Conservation (phyloP, 106 monocot species). For the Dendrobium catenatum region DNA sequence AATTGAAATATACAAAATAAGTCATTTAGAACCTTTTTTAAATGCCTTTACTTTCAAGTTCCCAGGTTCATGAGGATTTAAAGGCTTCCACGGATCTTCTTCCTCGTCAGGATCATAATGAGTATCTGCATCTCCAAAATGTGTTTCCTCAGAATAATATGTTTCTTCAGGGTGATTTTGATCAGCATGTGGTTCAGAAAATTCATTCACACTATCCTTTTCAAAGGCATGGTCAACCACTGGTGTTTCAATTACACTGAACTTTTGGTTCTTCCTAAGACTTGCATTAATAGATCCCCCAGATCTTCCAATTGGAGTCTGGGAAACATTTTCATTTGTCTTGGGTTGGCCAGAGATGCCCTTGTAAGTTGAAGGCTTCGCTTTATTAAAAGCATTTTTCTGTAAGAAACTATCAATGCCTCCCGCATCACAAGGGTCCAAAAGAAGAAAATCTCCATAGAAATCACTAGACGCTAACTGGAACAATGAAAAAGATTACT, state of each 20-base stretch:
- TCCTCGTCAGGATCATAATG: slow-evolving; percentile 53
- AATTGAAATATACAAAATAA: slow-evolving; percentile 1
- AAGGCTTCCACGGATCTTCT: slow-evolving; percentile 88
- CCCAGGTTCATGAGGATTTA: slow-evolving; percentile 94
- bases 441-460: slow-evolving; percentile 81
- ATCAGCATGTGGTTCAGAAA: slow-evolving; percentile 17
- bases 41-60: slow-evolving; percentile 71
- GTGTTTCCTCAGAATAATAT: slow-evolving; percentile 27
- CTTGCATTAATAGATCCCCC: slow-evolving; percentile 36
- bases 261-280: slow-evolving; percentile 8
- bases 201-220: slow-evolving; percentile 17
- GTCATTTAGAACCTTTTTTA: slow-evolving; percentile 43
- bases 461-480: slow-evolving; percentile 87
- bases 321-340: slow-evolving; percentile 21
- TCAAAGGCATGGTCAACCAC: slow-evolving; percentile 21
- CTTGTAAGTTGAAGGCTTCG: slow-evolving; percentile 10
- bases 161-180: slow-evolving; percentile 25
- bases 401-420: slow-evolving; percentile 54
- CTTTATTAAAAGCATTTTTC: slow-evolving; percentile 27
- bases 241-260: slow-evolving; percentile 4
- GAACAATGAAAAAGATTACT: slow-evolving; percentile 2
- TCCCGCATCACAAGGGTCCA: slow-evolving; percentile 81
- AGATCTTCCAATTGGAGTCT: slow-evolving; percentile 44
- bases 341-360: slow-evolving; percentile 45
- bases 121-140: slow-evolving; percentile 28